These are phyloP conservation scores for Candida suzukii DNA, from an alignment of 805 yeast genomes.

Conservation along the genomic window DNA sequence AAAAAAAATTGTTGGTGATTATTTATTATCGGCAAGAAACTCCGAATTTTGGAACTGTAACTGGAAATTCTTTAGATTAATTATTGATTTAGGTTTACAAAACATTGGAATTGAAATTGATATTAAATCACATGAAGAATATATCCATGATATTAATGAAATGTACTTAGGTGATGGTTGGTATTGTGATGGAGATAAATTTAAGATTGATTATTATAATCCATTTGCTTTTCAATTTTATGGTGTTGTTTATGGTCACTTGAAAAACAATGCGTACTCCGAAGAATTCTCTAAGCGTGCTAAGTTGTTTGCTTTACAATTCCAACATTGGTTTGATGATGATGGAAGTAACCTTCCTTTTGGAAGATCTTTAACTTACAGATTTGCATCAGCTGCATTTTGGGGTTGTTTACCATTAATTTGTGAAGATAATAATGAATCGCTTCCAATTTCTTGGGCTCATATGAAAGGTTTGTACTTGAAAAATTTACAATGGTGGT, in stretches of 20 bases:
- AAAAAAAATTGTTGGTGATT: conserved; percentile 12
- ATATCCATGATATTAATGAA: conserved; percentile 15
- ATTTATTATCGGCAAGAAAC: conserved; percentile 12
- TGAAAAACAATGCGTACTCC: conserved; percentile 11
- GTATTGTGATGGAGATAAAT: conserved; percentile 23
- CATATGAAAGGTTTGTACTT: background rate
- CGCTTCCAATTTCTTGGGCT: background rate
- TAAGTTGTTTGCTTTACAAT: conserved; percentile 15
- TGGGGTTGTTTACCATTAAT: background rate
- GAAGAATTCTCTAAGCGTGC: conserved; percentile 14
- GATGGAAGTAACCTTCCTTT: background rate
- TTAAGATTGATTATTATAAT: conserved; percentile 22
- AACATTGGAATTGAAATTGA: conserved; percentile 14
- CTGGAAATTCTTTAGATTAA: conserved; percentile 24
- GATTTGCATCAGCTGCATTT: conserved; percentile 1
- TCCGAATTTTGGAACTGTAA: conserved; percentile 14
- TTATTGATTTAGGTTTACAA: conserved; percentile 21
- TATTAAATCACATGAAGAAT: conserved; percentile 6
- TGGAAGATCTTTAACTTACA: background rate
- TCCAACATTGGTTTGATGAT: conserved; percentile 13
- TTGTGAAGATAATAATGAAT: background rate
- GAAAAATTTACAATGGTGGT: conserved; percentile 2
- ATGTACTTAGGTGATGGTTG: conserved; percentile 23
- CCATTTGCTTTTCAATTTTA: conserved; percentile 26
- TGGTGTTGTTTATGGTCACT: conserved; percentile 15